These are phyloP conservation scores for Thuidium tamariscinum DNA, from an alignment of 225 moss, liverwort and hornwort genomes.

Conservation along the genomic window DNA sequence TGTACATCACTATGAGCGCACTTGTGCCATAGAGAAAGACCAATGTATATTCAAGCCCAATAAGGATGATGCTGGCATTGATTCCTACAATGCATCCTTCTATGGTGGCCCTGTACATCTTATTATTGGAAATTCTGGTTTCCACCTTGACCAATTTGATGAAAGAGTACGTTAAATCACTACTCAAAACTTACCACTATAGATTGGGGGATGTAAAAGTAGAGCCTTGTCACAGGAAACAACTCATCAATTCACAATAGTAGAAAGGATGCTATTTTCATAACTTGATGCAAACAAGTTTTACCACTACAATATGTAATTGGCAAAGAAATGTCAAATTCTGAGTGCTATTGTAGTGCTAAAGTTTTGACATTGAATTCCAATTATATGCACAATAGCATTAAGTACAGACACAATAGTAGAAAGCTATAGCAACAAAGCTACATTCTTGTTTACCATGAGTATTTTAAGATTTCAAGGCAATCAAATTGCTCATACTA, in stretches of 20 bases:
- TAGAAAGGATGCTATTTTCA: neutral
- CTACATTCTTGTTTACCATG: neutral
- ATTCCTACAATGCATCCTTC: neutral
- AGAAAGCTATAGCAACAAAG: neutral
- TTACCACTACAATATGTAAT: accelerated
- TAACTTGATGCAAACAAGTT: neutral
- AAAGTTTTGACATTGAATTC: neutral
- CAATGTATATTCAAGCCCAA: constrained; percentile 10
- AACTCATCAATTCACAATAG: neutral
- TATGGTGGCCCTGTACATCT: constrained; percentile 21
- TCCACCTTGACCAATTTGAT: constrained; percentile 7
- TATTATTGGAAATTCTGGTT: constrained; percentile 33
- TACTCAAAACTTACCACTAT: too few relatives aligned
- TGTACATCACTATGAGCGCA: constrained; percentile 46
- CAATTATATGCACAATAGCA: neutral
- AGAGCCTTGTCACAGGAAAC: neutral
- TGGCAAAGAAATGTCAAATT: neutral
- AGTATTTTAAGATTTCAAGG: neutral
- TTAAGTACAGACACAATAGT: neutral
- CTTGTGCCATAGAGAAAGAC: constrained; percentile 3
- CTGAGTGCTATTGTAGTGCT: too few relatives aligned
- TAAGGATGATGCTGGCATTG: constrained; percentile 10
- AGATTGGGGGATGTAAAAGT: neutral
- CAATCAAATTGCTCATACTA: neutral
- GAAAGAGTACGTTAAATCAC: neutral